Percentiles rank a stretch among this genome's conserved stretches.
These are phyloP conservation scores for Myriosclerotinia scirpicola DNA, from an alignment of 2,329 filamentous ascomycete species.

Conservation along the genomic window DNA sequence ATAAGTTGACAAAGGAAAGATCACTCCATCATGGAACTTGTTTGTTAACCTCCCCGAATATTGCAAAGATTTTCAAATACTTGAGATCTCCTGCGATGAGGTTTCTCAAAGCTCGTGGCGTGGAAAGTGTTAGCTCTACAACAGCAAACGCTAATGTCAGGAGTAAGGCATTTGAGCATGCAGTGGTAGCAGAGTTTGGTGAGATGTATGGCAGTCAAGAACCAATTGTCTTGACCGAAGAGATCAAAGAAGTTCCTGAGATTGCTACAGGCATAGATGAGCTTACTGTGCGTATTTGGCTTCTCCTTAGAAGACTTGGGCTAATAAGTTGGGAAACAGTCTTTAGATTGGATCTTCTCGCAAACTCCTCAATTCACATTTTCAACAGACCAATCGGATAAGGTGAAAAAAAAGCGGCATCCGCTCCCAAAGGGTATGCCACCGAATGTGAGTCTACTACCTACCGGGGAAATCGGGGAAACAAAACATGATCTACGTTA, in stretches of 20 bases:
- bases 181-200: conserved; percentile 65
- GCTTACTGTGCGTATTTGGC: conserved; percentile 53
- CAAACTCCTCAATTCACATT: conserved; percentile 86
- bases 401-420: background rate
- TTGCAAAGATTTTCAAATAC: conserved; percentile 66
- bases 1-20: conserved; percentile 80
- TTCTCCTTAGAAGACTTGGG: conserved; percentile 25
- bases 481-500: background rate
- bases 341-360: conserved; percentile 72
- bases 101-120: conserved; percentile 78
- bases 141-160: conserved; percentile 73
- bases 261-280: conserved; percentile 64
- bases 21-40: conserved; percentile 94
- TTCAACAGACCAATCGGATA: conserved; percentile 50
- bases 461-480: background rate
- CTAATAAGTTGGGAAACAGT: conserved; percentile 45
- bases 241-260: conserved; percentile 43
- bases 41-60: conserved; percentile 73
- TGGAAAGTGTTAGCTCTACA: conserved; percentile 85
- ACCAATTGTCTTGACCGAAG: conserved; percentile 44
- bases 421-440: conserved; percentile 17
- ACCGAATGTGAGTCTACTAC: conserved; percentile 14
- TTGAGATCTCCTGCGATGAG: conserved; percentile 75
- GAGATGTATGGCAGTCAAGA: conserved; percentile 58
- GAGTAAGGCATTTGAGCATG: conserved; percentile 49